Percentiles rank a stretch among this genome's conserved stretches.
These are phyloP conservation scores for Plantago major DNA, from an alignment of 257 asterid genomes.

Conservation along the genomic window DNA sequence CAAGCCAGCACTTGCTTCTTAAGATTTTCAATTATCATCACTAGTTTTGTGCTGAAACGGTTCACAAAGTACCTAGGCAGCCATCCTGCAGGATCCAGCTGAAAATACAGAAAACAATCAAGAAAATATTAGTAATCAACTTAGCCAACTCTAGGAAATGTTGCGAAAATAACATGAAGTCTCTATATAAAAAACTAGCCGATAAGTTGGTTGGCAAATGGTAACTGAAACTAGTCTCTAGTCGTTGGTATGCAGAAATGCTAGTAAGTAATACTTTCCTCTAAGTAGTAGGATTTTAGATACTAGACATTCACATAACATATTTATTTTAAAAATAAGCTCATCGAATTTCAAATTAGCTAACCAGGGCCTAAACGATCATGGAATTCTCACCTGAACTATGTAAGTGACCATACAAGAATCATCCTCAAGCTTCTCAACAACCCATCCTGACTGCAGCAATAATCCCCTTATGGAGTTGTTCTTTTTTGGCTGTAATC, in stretches of 20 bases:
- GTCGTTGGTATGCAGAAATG: too few species aligned
- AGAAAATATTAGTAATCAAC: neutral
- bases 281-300: too few species aligned
- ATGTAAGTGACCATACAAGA: slow-evolving; percentile 92
- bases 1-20: slow-evolving; percentile 75
- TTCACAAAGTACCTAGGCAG: slow-evolving; percentile 87
- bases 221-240: too few species aligned
- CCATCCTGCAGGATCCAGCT: slow-evolving; percentile 99
- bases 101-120: slow-evolving; percentile 16
- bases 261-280: too few species aligned
- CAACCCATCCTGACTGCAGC: slow-evolving; percentile 94
- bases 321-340: too few species aligned
- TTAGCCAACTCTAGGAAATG: neutral
- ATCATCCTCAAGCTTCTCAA: slow-evolving; percentile 74
- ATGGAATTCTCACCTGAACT: slow-evolving; percentile 52
- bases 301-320: too few species aligned
- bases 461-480: slow-evolving; percentile 73
- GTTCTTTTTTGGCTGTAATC: slow-evolving; percentile 71
- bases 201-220: too few species aligned
- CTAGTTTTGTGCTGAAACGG: slow-evolving; percentile 75
- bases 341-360: too few species aligned
- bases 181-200: too few species aligned
- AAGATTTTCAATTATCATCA: slow-evolving; percentile 90
- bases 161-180: neutral
- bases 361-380: too few species aligned